Percentiles rank a stretch among this genome's conserved stretches.
Evolutionary conservation across 805 yeast species (phyloP).

Genomic region (Saccharomycopsis fermentans): DNA sequence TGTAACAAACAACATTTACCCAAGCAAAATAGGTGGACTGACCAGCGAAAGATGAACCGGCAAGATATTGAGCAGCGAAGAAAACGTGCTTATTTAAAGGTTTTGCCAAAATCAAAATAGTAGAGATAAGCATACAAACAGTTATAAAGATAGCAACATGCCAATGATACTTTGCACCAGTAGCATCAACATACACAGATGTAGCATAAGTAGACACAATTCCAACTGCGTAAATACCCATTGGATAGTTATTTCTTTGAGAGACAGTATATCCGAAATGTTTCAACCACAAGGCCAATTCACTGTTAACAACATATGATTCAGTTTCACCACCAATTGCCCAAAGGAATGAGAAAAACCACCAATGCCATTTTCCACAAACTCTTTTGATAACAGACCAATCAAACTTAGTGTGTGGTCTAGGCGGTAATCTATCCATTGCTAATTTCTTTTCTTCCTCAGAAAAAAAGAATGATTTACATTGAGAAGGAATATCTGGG

Average conservation of each 20-base stretch:
- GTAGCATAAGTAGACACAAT: conserved; percentile 35
- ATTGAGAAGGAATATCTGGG: conserved; percentile 16
- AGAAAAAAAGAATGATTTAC: conserved; percentile 25
- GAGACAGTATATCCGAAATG: conserved; percentile 32
- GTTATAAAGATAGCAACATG: conserved; percentile 39
- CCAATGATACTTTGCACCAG: conserved; percentile 37
- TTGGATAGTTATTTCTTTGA: conserved; percentile 42
- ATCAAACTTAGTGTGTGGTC: conserved; percentile 22
- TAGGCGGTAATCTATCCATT: conserved; percentile 31
- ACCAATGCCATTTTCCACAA: conserved; percentile 46
- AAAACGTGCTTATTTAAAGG: conserved; percentile 32
- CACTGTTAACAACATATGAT: conserved; percentile 36
- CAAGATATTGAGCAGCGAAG: conserved; percentile 45
- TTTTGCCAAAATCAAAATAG: conserved; percentile 36
- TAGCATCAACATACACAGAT: conserved; percentile 35
- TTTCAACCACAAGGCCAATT: conserved; percentile 39
- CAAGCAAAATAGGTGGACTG: conserved; percentile 54
- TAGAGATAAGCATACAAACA: conserved; percentile 32
- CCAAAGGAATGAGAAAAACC: conserved; percentile 44
- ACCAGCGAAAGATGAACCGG: conserved; percentile 48
- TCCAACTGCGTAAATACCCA: conserved; percentile 45
- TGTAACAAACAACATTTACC: conserved; percentile 50
- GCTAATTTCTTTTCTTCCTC: conserved; percentile 35
- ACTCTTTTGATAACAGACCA: conserved; percentile 35
- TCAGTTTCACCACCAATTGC: conserved; percentile 40